A percentile compares a stretch with the other conserved stretches of the same genome.
These are phyloP conservation scores for Xylariaceae sp. DNA, from an alignment of 2,329 filamentous ascomycete genomes.

Conservation along the genomic window DNA sequence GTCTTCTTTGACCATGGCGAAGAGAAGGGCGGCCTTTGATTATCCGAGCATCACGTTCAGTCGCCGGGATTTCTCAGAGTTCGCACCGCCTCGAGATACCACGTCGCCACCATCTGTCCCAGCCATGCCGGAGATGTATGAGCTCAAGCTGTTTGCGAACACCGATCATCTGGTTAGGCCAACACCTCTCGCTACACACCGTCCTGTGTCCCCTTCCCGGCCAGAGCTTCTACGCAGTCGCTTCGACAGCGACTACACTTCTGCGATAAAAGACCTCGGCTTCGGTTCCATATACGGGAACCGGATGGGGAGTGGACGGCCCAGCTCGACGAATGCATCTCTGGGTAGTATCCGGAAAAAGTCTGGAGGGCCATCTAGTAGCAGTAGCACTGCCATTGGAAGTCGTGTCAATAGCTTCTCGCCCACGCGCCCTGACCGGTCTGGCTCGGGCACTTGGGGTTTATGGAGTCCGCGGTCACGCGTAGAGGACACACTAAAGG, in stretches of 20 bases:
- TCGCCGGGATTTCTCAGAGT: conserved; percentile 8
- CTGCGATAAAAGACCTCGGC: conserved; percentile 24
- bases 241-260: conserved; percentile 34
- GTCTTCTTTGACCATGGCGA: conserved; percentile 86
- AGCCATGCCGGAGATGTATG: conserved; percentile 58
- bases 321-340: conserved; percentile 40
- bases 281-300: conserved; percentile 34
- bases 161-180: conserved; percentile 60
- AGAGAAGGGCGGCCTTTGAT: conserved; percentile 48
- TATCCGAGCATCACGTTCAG: conserved; percentile 31
- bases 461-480: conserved; percentile 37
- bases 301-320: conserved; percentile 37
- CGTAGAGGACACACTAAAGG: conserved; percentile 21
- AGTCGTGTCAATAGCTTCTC: conserved; percentile 27
- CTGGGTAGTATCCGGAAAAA: conserved; percentile 32
- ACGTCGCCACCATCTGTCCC: conserved; percentile 26
- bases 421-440: conserved; percentile 34
- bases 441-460: conserved; percentile 34
- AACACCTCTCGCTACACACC: conserved; percentile 30
- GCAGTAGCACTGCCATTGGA: conserved; percentile 35
- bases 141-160: conserved; percentile 68
- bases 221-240: conserved; percentile 35
- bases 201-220: conserved; percentile 31
- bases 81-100: conserved; percentile 26
- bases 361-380: conserved; percentile 22